Conservation (phyloP, 352 stramenopile genomes). For the Pythium oligandrum region DNA sequence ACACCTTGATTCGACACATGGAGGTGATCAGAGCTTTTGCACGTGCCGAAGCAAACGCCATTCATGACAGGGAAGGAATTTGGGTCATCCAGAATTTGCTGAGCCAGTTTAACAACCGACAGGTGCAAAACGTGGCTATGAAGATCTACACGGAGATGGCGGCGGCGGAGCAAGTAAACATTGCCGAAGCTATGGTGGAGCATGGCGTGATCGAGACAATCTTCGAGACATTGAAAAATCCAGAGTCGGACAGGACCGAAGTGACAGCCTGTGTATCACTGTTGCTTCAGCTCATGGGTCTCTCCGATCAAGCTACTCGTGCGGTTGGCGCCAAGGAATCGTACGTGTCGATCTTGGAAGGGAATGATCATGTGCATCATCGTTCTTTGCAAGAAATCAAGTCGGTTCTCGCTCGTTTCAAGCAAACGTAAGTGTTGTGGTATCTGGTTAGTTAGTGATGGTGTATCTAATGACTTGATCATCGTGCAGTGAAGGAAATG, state of each 20-base stretch:
- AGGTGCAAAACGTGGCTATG: background rate
- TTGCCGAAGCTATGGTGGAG: slow-evolving; percentile 10
- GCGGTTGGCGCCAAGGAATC: slow-evolving; percentile 6
- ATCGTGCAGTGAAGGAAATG: slow-evolving; percentile 79
- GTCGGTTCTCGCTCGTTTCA: slow-evolving; percentile 23
- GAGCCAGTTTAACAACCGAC: background rate
- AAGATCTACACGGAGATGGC: background rate
- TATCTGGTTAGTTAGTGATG: background rate
- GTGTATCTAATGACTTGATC: background rate
- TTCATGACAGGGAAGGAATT: background rate
- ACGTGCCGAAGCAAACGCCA: background rate
- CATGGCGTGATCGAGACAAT: slow-evolving; percentile 11
- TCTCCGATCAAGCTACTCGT: slow-evolving; percentile 13
- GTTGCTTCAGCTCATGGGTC: slow-evolving; percentile 16
- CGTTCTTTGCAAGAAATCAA: slow-evolving; percentile 17
- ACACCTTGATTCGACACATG: background rate
- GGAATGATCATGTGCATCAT: slow-evolving; percentile 11
- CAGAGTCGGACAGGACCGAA: background rate
- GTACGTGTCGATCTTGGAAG: slow-evolving; percentile 11
- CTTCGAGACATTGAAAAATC: slow-evolving; percentile 4
- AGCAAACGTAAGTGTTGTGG: slow-evolving; percentile 14
- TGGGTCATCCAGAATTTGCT: background rate
- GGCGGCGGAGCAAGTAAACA: background rate
- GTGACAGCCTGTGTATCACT: slow-evolving; percentile 8
- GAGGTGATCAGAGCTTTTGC: background rate